Evolutionary conservation across 306 rosid species (phyloP).

Genomic region (Senna siamea): DNA sequence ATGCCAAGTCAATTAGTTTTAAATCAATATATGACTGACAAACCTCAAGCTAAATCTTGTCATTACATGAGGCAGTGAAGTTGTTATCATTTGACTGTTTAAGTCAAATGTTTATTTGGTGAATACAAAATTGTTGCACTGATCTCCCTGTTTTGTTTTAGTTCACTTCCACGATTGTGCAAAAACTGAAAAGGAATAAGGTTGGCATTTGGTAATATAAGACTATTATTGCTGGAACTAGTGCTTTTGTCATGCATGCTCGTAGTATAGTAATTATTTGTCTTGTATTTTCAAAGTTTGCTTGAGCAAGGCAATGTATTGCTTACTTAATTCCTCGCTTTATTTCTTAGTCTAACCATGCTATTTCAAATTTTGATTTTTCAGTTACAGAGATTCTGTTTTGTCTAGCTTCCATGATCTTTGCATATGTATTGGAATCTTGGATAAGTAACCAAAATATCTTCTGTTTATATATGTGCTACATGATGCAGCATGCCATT

Average conservation of each 20-base stretch:
- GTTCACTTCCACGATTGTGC: constrained; percentile 9
- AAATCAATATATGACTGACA: constrained; percentile 21
- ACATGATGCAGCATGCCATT: neutral
- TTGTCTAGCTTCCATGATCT: neutral
- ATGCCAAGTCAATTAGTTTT: constrained; percentile 5
- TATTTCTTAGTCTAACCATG: constrained; percentile 3
- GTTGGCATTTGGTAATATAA: constrained; percentile 19
- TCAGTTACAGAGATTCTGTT: neutral
- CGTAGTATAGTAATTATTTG: neutral
- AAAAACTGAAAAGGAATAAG: constrained; percentile 2
- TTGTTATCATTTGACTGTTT: neutral
- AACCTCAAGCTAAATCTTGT: constrained; percentile 5
- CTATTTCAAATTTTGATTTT: constrained; percentile 17
- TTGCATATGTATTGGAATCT: constrained; percentile 13
- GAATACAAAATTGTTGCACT: neutral
- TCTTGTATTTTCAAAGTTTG: constrained; percentile 21
- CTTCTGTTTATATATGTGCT: neutral
- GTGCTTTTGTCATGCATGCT: constrained; percentile 15
- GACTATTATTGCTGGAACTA: neutral
- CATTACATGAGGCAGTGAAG: neutral
- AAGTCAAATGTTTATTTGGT: neutral
- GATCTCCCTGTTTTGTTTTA: neutral
- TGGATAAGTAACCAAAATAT: neutral
- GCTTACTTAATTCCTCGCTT: neutral
- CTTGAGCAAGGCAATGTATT: neutral